Base-by-base conservation (phyloP, 257 asterid genomes). In the Salvia hispanica region DNA sequence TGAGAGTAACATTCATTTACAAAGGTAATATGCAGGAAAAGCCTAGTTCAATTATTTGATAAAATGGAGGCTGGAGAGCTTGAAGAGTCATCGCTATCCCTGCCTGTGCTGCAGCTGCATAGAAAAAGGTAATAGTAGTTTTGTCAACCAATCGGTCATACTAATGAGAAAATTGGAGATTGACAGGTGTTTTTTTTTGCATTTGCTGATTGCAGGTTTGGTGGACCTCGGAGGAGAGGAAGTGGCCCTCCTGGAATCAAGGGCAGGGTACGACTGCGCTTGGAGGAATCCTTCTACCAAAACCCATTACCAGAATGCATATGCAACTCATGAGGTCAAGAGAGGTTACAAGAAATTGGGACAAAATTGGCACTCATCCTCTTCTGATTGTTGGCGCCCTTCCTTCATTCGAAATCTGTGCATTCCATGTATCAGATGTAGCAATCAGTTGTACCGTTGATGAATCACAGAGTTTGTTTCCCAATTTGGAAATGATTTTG, bases 231-330 rank as follows among this genome's bases (percentile, higher is more conserved):
- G 55, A 80, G 80, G 72, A 83, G 98, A 77, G 87, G 78, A 69
- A 86, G 78, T 10, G 93, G 92, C 33, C 97, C 98, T 53, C 15
- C 75, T 12, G 96, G 97, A 52, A 74, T 92, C 81, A 87, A 66
- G 84, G 98, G 98, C 45, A 79, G 97, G 58, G 88, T 88, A n/a
- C 82, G 88, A 62, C 68, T 76, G 69, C 86, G 92, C 75, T 72
- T 86, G n/a, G 97, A 92, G 67, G 98, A 92, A 79, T 72, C 96
- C 25, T 92, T 92, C 71, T 92, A 86, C 84, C 90, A 92, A 74
- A 92, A 92, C 67, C 97, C 98, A 40, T 88, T 61, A 75, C 96
- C 96, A 18, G 98, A 90, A 76, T 88, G 98, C 70, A 88, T 92
- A 72, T 90, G 97, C 75, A 70, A 78, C 25, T 21, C 85, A 14